These are phyloP conservation scores for Blastobotrys malaysiensis DNA, from an alignment of 1,139 yeast species.

Conservation along the genomic window DNA sequence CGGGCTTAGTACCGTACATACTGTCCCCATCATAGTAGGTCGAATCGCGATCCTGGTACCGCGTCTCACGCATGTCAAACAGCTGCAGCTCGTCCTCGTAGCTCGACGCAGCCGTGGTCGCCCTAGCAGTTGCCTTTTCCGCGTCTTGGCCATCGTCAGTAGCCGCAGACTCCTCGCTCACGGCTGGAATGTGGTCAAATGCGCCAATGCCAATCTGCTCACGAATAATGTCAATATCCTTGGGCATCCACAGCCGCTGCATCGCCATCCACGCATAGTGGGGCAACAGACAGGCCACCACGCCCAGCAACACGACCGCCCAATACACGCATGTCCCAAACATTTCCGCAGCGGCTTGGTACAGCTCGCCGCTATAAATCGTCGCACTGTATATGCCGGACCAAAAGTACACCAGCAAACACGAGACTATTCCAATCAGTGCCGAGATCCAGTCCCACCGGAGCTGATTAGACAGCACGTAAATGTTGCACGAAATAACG, in stretches of 20 bases:
- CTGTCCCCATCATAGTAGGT: conserved; percentile 3
- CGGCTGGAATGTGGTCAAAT: conserved; percentile 14
- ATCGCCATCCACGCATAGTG: conserved; percentile 62
- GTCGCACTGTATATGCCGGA: conserved; percentile 82
- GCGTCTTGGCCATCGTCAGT: conserved; percentile 4
- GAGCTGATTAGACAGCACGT: conserved; percentile 74
- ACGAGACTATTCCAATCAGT: conserved; percentile 57
- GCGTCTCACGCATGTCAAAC: conserved; percentile 1
- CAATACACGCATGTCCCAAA: conserved; percentile 73
- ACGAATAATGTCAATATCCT: conserved; percentile 79
- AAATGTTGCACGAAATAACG: conserved; percentile 72
- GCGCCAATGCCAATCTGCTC: conserved; percentile 43
- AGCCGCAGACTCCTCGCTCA: conserved; percentile 7
- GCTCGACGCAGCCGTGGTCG: conserved; percentile 3
- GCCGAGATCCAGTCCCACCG: conserved; percentile 92
- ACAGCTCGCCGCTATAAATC: conserved; percentile 58
- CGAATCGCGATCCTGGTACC: conserved; percentile 3
- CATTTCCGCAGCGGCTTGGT: conserved; percentile 66
- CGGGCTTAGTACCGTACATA: conserved; percentile 9
- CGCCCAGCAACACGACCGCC: conserved; percentile 75
- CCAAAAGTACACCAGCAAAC: conserved; percentile 72
- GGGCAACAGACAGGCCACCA: conserved; percentile 69
- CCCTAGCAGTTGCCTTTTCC: conserved; percentile 2
- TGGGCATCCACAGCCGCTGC: conserved; percentile 60
- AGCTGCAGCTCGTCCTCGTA: conserved; percentile 6